Evolutionary conservation across 75 land plant species (phyloP), one percentile per base, ranked within the genome.

Genomic region (Pinus albicaulis): DNA sequence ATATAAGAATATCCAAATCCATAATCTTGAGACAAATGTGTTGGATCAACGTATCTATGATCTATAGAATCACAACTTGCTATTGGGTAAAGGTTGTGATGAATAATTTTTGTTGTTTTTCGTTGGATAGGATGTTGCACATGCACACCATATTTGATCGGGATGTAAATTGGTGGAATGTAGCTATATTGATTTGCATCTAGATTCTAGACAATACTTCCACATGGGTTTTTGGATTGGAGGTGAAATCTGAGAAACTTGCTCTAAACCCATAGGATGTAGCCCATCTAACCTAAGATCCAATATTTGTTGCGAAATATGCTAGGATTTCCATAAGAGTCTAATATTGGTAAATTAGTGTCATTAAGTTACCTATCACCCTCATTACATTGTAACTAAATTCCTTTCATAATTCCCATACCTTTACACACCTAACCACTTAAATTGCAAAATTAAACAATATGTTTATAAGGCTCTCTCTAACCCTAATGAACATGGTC

Each of bases 161-260:
- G 56, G 55, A 55, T 26, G n/a, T 23, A 72, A 24, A 24, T 36
- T 53, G 74, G 38, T 72, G 56, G 56, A 6, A 14, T 72, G 57
- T 72, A 72, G 23, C 26, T 55, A 72, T 72, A 72, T 3, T 72
- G 74, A n/a, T 72, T 36, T 0, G 31, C 56, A 53, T 55, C 74
- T 2, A 0, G 0, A 31, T 31, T 31, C 2, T 13, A 72, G 16
- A 24, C 0, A 8, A 16, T 26, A 28, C 5, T 59, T 8, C 34
- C 57, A 55, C 31, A 55, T 17, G 7, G 19, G 36, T 72, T 55
- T 34, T 14, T 55, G 28, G 15, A 72, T 28, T 72, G 57, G 74
- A 52, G 14, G 57, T 72, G 36, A 52, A 55, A 16, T 7, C 34
- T 72, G 28, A 55, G 31, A 7, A 25, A 55, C 22, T 17, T 26